Evolutionary conservation across 495 filamentous ascomycete genomes (phyloP), one percentile per base, ranked within the genome.

Genomic region (Cercophora newfieldiana): DNA sequence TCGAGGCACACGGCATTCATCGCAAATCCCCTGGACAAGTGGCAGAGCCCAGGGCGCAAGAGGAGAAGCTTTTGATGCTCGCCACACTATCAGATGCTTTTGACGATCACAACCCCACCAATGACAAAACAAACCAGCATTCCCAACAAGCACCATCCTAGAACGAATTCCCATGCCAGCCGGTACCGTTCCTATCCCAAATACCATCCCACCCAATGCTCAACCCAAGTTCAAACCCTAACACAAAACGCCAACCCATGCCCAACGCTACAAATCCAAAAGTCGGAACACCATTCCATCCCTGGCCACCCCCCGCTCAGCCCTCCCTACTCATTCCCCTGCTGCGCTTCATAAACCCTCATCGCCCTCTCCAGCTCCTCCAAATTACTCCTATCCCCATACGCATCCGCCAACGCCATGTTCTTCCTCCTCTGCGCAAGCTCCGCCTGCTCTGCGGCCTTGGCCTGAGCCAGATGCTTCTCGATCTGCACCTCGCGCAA

Each of bases 361-460:
- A 89, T 73, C n/a, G 87, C 87, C 7, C 83, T 76, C 69, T 88
- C 83, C 44, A 89, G 74, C 74, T 85, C 86, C 21, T 82, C 77
- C 18, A 88, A 56, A 67, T 80, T 86, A 6, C 77, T 77, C 59
- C 87, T 82, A 64, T 85, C 84, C n/a, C 86, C 86, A 48, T 88
- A 89, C 1, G 87, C 85, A 30, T 88, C 83, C 77, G 78, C 77
- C 58, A 83, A 61, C 10, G 65, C 70, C 33, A 69, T 68, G 37
- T 71, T 69, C 31, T 69, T 70, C 25, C 70, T 65, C 50, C 69
- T 66, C 29, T 73, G 59, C 33, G 70, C 74, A 14, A 65, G 62
- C 55, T 73, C 74, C 30, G 64, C 71, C 25, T 65, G 28, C 22
- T 71, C 71, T 7, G 61, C 60, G 19, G 63, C 70, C 8, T 65